phyloP scores from a whole-genome alignment of 2,329 filamentous ascomycete species.

The Exophiala lecanii-corni region DNA sequence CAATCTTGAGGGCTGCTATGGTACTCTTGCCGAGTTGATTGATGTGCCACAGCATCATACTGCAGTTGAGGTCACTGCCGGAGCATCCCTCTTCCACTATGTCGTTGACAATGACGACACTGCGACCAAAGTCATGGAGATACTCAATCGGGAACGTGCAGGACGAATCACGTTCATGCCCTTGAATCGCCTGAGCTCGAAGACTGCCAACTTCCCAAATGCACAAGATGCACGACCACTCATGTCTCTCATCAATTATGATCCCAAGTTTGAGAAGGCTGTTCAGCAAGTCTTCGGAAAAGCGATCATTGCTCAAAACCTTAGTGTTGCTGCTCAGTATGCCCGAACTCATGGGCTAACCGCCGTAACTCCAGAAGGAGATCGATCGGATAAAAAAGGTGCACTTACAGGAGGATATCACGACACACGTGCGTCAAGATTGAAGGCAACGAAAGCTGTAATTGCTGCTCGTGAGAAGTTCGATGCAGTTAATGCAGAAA shows the following conservation, averaged over 20 bases:
- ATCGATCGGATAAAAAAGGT: slow-evolving; percentile 90
- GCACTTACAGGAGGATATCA: slow-evolving; percentile 93
- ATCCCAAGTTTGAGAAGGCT: slow-evolving; percentile 71
- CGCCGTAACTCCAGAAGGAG: slow-evolving; percentile 90
- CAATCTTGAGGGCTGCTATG: slow-evolving; percentile 80
- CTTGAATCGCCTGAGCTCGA: slow-evolving; percentile 71
- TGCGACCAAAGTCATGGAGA: slow-evolving; percentile 73
- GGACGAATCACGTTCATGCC: slow-evolving; percentile 95
- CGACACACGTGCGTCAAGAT: slow-evolving; percentile 75
- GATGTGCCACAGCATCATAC: slow-evolving; percentile 82
- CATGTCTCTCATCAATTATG: slow-evolving; percentile 76
- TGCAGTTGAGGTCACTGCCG: slow-evolving; percentile 88
- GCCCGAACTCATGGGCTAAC: slow-evolving; percentile 86
- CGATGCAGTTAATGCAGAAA: slow-evolving; percentile 61
- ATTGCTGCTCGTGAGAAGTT: slow-evolving; percentile 70
- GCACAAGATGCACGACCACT: slow-evolving; percentile 84
- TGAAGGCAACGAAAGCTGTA: slow-evolving; percentile 76
- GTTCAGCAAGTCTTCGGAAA: slow-evolving; percentile 95
- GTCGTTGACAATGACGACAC: slow-evolving; percentile 90
- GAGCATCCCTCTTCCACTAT: slow-evolving; percentile 90
- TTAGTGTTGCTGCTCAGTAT: slow-evolving; percentile 84
- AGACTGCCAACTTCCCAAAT: slow-evolving; percentile 70
- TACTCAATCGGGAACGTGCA: slow-evolving; percentile 71
- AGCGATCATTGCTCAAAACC: slow-evolving; percentile 86
- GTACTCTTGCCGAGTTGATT: slow-evolving; percentile 88